These are phyloP conservation scores for Coniochaeta ligniaria DNA, from an alignment of 2,329 filamentous ascomycete genomes.

Conservation along the genomic window DNA sequence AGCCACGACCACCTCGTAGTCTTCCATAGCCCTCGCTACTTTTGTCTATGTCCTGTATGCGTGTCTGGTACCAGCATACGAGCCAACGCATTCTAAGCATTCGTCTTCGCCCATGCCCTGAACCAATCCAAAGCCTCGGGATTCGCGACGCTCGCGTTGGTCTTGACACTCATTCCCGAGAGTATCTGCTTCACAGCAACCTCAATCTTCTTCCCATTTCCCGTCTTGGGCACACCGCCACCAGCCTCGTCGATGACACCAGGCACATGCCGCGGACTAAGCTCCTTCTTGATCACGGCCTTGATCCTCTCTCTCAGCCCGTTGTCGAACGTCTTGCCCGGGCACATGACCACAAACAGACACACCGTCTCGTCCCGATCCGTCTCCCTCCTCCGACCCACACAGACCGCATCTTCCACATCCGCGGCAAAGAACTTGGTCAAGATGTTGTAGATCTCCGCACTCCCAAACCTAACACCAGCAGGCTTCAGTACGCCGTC, in stretches of 20 bases:
- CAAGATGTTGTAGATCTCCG: constrained; percentile 95
- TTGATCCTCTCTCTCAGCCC: constrained; percentile 60
- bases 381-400: constrained; percentile 64
- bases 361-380: constrained; percentile 84
- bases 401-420: constrained; percentile 80
- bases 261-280: constrained; percentile 87
- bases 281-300: constrained; percentile 61
- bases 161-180: constrained; percentile 79
- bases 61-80: background rate
- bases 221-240: constrained; percentile 80
- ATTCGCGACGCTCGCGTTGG: constrained; percentile 89
- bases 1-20: background rate
- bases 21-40: background rate
- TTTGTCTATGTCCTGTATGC: background rate
- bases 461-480: constrained; percentile 85
- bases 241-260: constrained; percentile 71
- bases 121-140: constrained; percentile 87
- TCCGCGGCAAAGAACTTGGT: constrained; percentile 72
- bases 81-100: background rate
- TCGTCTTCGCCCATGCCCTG: constrained; percentile 59
- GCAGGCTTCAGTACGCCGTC: constrained; percentile 91
- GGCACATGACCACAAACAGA: constrained; percentile 74
- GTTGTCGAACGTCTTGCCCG: constrained; percentile 46
- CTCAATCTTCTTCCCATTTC: constrained; percentile 97
- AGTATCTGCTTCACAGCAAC: constrained; percentile 95